Evolutionary conservation across 371 early-diverging fungal species (phyloP).

Genomic region (Globomyces sp.): DNA sequence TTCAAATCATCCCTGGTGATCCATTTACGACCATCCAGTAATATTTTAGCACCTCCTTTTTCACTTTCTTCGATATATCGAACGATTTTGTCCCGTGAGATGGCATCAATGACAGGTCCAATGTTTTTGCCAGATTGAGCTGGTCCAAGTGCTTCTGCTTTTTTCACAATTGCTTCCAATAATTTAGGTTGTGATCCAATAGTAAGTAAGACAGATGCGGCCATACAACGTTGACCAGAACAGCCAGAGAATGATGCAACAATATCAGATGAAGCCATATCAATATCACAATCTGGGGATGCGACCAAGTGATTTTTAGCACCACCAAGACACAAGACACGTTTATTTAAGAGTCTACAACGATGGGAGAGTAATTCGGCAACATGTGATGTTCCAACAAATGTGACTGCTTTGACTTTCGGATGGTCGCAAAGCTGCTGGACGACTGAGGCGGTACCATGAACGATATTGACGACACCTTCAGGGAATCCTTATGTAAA

Average conservation of each 20-base stretch:
- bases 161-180: slow-evolving; percentile 52
- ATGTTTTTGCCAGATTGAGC: slow-evolving; percentile 38
- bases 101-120: slow-evolving; percentile 69
- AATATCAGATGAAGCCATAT: slow-evolving; percentile 68
- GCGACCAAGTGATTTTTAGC: slow-evolving; percentile 72
- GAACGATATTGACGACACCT: slow-evolving; percentile 72
- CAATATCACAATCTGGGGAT: slow-evolving; percentile 65
- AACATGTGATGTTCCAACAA: slow-evolving; percentile 69
- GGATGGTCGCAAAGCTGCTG: slow-evolving; percentile 53
- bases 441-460: slow-evolving; percentile 58
- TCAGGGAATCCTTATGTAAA: slow-evolving; percentile 49
- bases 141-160: slow-evolving; percentile 50
- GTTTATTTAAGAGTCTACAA: slow-evolving; percentile 54
- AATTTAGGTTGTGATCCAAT: slow-evolving; percentile 65
- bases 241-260: slow-evolving; percentile 69
- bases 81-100: slow-evolving; percentile 55
- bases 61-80: slow-evolving; percentile 56
- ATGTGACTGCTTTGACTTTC: slow-evolving; percentile 62
- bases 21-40: slow-evolving; percentile 68
- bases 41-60: slow-evolving; percentile 52
- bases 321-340: slow-evolving; percentile 62
- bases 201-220: slow-evolving; percentile 67
- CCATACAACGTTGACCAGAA: slow-evolving; percentile 53
- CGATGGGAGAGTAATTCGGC: slow-evolving; percentile 56
- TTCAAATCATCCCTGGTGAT: slow-evolving; percentile 9